Evolutionary conservation across 179 eudicot genomes (phyloP).

Genomic region (Beta macrorhiza): DNA sequence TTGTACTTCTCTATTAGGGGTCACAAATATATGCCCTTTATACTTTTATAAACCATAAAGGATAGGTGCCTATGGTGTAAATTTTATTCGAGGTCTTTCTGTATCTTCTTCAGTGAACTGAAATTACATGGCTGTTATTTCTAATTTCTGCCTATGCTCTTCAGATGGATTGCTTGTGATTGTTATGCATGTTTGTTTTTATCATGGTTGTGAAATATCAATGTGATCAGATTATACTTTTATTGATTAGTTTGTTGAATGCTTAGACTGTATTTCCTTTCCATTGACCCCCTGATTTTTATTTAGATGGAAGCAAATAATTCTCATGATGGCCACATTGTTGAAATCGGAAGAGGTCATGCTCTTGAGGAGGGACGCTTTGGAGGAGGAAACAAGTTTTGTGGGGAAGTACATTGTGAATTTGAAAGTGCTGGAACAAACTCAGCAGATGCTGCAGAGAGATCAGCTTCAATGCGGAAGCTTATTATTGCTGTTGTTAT

Average conservation of each 20-base stretch:
- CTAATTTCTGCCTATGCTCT: too few species aligned
- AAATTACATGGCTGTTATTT: neutral
- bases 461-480: slow-evolving; percentile 75
- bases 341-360: slow-evolving; percentile 49
- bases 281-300: neutral
- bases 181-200: neutral
- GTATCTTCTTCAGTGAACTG: neutral
- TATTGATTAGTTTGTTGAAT: neutral
- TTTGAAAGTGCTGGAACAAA: slow-evolving; percentile 59
- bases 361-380: slow-evolving; percentile 22
- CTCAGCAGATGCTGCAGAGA: slow-evolving; percentile 63
- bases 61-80: neutral
- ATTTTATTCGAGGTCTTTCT: neutral
- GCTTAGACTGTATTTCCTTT: neutral
- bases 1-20: too few species aligned
- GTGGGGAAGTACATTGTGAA: slow-evolving; percentile 73
- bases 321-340: slow-evolving; percentile 36
- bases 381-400: slow-evolving; percentile 40
- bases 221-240: neutral
- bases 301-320: slow-evolving; percentile 49
- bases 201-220: neutral
- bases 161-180: neutral
- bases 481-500: slow-evolving; percentile 61
- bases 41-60: too few species aligned
- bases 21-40: too few species aligned